Base-by-base conservation (phyloP, 2,329 filamentous ascomycete genomes). In the Nothomitra cinnamomea region DNA sequence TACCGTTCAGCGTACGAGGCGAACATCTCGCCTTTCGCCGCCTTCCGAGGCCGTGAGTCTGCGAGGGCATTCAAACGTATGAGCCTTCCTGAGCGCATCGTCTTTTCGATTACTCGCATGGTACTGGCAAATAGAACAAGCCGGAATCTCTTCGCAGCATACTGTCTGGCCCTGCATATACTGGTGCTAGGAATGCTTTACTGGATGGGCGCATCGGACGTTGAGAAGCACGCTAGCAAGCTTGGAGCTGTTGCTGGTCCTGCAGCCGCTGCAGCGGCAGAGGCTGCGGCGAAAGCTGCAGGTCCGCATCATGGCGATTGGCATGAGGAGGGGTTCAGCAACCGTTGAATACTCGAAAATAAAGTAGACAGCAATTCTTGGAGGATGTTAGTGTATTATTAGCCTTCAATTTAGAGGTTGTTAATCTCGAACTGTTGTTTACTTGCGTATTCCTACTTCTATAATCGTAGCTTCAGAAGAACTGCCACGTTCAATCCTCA, bases 1-100 rank as follows among this genome's bases (percentile, higher is more conserved):
- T 98, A 98, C 68, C 80, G 85, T 57, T 83, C 87, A 55, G 87
- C 88, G 10, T 98, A 98, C 69, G 92, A 98, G 70, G 86, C 85
- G 42, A 94, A 92, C 63, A 83, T 98, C 50, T 95, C 88, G 10
- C 92, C 92, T 0, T 98, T 98, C 66, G 89, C 90, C 24, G 88
- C 88, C 2, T 98, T 98, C 71, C 77, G 90, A 45, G 89, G 90
- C n/a, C 79, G 90, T 52, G 94, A 98, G 69, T 89, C 85, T 38
- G 83, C 87, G 5, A 76, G 94, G 49, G 92, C 90, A 1, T 89
- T 95, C 67, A 87, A 88, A 63, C 80, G 89, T 42, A 94, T 98
- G 88, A 90, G 83, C 61, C 71, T 95, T 7, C 88, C 89, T 0
- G 92, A 98, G 67, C 76, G 92, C 40, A 79, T 87, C 49, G 84